Percentiles rank a stretch among this genome's conserved stretches.
Conservation (phyloP, 177 flowering plant species). For the Vitis hybrid region DNA sequence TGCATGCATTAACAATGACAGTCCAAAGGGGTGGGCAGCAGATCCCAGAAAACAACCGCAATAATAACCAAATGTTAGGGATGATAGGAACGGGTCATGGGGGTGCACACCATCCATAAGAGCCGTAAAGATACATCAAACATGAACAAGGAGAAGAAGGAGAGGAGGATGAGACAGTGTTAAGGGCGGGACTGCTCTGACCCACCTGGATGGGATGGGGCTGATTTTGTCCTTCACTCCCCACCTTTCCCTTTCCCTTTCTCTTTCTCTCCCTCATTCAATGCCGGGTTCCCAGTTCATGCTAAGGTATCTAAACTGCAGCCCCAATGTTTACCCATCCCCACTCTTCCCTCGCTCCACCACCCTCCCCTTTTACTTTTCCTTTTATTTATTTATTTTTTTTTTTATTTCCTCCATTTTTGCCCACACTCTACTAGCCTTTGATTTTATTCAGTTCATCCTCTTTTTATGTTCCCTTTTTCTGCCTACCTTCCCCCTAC, state of each 20-base stretch:
- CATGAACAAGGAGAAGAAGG: not conserved
- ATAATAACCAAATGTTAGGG: not conserved
- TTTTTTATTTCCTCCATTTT: too few species aligned
- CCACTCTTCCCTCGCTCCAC: not conserved
- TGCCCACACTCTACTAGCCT: not conserved
- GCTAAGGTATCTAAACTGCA: not conserved
- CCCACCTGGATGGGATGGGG: constrained; percentile 22
- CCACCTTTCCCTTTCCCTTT: too few species aligned
- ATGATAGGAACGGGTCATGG: constrained; percentile 20
- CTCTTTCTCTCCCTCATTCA: not conserved
- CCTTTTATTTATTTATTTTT: not conserved
- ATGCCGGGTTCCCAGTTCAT: not conserved
- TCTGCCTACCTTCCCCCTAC: not conserved
- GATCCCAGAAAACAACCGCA: constrained; percentile 33
- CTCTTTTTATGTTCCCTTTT: not conserved
- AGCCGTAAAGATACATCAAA: constrained; percentile 5
- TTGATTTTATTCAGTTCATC: not conserved
- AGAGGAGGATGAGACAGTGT: not conserved
- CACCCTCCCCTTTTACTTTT: not conserved
- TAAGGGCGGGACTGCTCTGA: constrained; percentile 17
- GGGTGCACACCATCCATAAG: not conserved
- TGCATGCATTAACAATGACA: constrained; percentile 21
- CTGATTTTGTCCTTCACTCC: not conserved
- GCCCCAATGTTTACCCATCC: not conserved
- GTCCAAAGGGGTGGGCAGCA: constrained; percentile 25